Conservation (phyloP, 2,329 filamentous ascomycete genomes). For the Beauveria varroae region DNA sequence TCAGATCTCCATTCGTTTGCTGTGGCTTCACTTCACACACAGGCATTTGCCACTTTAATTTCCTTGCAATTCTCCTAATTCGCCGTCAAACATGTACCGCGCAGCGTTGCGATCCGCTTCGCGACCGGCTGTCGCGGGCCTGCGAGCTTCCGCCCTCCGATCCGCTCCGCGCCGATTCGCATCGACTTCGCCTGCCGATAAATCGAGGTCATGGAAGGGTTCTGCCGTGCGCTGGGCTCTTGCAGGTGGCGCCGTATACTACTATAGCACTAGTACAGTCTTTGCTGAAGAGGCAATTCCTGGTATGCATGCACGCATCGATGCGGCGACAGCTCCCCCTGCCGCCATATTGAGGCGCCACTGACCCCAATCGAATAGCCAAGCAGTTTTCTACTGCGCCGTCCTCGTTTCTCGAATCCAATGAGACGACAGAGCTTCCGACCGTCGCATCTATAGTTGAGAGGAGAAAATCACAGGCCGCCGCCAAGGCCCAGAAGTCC, state of each 20-base stretch:
- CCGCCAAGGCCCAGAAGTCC: constrained; percentile 18
- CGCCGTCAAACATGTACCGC: constrained; percentile 40
- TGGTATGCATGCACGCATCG: constrained; percentile 43
- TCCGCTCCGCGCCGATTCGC: constrained; percentile 41
- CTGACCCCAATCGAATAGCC: constrained; percentile 14
- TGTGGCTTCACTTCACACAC: neutral
- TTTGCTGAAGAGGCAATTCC: constrained; percentile 74
- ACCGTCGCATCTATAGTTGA: constrained; percentile 63
- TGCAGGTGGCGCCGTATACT: constrained; percentile 74
- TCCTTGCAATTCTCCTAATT: constrained; percentile 6
- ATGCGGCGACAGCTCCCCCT: neutral
- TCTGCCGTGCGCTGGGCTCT: constrained; percentile 65
- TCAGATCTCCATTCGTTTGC: neutral
- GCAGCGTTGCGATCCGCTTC: constrained; percentile 41
- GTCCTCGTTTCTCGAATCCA: constrained; percentile 46
- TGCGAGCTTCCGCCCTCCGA: constrained; percentile 32
- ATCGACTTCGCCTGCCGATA: constrained; percentile 47
- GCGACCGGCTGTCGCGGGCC: constrained; percentile 33
- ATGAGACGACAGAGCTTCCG: constrained; percentile 32
- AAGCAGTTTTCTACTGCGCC: constrained; percentile 30
- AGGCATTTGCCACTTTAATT: neutral
- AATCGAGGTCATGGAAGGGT: constrained; percentile 76
- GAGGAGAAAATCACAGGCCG: constrained; percentile 36
- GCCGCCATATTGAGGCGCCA: neutral
- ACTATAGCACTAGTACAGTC: constrained; percentile 82